A percentile compares a stretch with the other conserved stretches of the same genome.
Conservation (phyloP, 148 eudicot genomes). For the Diospyros lotus region DNA sequence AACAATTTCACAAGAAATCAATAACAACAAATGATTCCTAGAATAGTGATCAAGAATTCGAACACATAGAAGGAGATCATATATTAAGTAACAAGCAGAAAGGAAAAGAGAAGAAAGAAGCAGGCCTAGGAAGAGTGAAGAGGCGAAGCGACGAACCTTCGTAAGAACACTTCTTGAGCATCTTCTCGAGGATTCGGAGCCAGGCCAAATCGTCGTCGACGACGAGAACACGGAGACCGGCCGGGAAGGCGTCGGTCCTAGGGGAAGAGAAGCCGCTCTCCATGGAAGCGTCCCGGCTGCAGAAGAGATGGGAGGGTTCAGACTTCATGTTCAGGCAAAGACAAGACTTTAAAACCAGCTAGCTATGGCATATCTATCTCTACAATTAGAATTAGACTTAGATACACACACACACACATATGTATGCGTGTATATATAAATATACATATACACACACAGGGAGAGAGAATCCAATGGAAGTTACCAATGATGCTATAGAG, state of each 20-base stretch:
- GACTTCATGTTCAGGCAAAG: not conserved
- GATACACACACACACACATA: no score
- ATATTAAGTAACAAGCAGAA: not conserved
- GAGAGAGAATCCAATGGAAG: no score
- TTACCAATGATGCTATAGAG: not conserved
- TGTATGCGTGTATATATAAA: no score
- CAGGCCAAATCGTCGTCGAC: conserved; percentile 94
- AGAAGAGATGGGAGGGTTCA: not conserved
- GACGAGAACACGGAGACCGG: conserved; percentile 81
- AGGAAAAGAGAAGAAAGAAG: not conserved
- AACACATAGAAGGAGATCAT: not conserved
- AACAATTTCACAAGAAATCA: not conserved
- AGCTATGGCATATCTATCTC: not conserved
- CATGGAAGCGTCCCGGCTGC: conserved; percentile 15
- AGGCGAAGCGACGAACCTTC: conserved; percentile 42
- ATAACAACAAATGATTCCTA: not conserved
- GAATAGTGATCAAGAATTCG: not conserved
- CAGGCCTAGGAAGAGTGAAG: not conserved
- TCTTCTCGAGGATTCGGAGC: conserved; percentile 87
- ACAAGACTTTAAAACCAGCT: not conserved
- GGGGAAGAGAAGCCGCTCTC: conserved; percentile 65
- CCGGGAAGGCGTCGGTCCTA: conserved; percentile 62
- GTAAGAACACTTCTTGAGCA: conserved; percentile 95
- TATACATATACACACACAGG: not conserved
- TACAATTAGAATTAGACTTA: no score